phyloP scores from a whole-genome alignment of 129 eudicot genomes.

The Lactuca saligna region DNA sequence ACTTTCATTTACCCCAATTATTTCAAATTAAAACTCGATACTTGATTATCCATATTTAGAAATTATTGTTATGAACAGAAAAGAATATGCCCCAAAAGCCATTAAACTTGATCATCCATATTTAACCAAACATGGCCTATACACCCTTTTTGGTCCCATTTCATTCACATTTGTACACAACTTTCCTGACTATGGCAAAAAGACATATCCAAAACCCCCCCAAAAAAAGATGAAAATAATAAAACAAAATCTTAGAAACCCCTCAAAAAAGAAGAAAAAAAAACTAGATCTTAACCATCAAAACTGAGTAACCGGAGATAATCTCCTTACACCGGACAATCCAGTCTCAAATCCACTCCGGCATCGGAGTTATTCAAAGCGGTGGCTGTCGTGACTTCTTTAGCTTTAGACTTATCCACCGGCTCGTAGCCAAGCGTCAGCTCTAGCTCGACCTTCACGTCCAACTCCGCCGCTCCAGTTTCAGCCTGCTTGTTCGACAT shows the following conservation, averaged over 20 bases:
- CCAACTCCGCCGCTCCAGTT: conserved; percentile 35
- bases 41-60: background rate
- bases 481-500: conserved; percentile 2
- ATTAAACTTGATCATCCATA: background rate
- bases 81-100: background rate
- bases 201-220: conserved; percentile 19
- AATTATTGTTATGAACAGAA: background rate
- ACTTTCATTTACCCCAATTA: background rate
- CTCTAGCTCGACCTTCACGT: conserved; percentile 39
- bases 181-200: conserved; percentile 23
- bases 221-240: background rate
- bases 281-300: conserved; percentile 27
- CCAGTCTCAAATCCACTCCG: conserved; percentile 44
- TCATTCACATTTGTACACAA: conserved; percentile 40
- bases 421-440: conserved; percentile 53
- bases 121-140: conserved; percentile 11
- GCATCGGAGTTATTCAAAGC: conserved; percentile 14
- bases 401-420: conserved; percentile 24
- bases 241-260: background rate
- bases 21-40: background rate
- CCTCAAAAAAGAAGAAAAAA: conserved; percentile 18
- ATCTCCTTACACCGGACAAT: conserved; percentile 29
- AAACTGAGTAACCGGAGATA: conserved; percentile 32
- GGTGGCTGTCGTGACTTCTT: background rate
- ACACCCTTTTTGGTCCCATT: background rate